Evolutionary conservation across 768 basidiomycete species (phyloP), one percentile per base, ranked within the genome.

Genomic region (Podaxis sp.): DNA sequence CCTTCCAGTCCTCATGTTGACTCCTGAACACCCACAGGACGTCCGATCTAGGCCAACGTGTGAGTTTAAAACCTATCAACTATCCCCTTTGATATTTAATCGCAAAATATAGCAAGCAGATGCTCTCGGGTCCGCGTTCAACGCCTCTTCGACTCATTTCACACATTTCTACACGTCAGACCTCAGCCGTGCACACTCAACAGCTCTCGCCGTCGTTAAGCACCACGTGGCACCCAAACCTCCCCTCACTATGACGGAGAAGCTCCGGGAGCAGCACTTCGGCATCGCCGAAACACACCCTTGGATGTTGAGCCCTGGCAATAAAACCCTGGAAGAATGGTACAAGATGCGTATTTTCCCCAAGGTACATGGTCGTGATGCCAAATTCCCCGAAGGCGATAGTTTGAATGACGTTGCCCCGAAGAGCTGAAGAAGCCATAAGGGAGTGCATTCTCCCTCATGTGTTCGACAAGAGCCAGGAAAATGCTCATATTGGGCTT

Each of bases 181-280:
- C 37, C 80, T 91, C 59, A 79, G 82, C 54, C 85, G 90, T 23
- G 87, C 88, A 5, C 76, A 81, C 61, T 73, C 77, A 54, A 91
- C 88, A 0, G 89, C 85, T 1, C 70, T 79, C 63, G 82, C 82
- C 18, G 76, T 91, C 11, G 76, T 78, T 40, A 68, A 77, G 3
- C 71, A 74, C 23, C 88, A n/a, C n/a, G n/a, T n/a, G n/a, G n/a
- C n/a, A 88, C 85, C 83, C 23, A 78, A 81, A 62, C 86, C 86
- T 0, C 72, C 82, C 11, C 77, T 91, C 65, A 76, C 68, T 13
- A 67, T 79, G n/a, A 81, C 83, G 32, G 76, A 75, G 10, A 74
- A 83, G 48, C 76, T 91, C 14, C 82, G 88, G 37, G 91, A 92
- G 68, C 89, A 89, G 70, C 68, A 82, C 68, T 91, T 86, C 64